phyloP scores from a whole-genome alignment of 1,139 yeast species.

The Suhomyces taliae region DNA sequence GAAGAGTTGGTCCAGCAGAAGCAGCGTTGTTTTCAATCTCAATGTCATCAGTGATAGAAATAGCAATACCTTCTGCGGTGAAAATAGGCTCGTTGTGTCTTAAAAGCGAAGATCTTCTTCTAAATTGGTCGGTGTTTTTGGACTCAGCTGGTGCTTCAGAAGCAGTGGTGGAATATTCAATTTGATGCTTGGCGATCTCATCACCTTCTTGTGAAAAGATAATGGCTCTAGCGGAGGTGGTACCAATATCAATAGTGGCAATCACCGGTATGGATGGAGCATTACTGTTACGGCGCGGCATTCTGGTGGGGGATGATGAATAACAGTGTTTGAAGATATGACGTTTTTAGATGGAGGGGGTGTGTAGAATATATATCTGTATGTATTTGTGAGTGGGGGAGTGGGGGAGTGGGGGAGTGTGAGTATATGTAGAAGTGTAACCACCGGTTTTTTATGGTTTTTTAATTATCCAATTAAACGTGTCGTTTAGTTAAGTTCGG shows the following conservation, averaged over 20 bases:
- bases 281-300: slow-evolving; percentile 45
- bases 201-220: slow-evolving; percentile 71
- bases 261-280: slow-evolving; percentile 50
- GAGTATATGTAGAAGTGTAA: too few species aligned
- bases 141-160: slow-evolving; percentile 50
- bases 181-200: slow-evolving; percentile 85
- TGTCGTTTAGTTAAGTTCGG: too few species aligned
- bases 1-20: slow-evolving; percentile 64
- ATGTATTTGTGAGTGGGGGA: neutral
- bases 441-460: neutral
- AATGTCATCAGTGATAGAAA: slow-evolving; percentile 55
- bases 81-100: slow-evolving; percentile 59
- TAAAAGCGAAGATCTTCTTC: slow-evolving; percentile 50
- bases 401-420: slow-evolving; percentile 1
- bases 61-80: slow-evolving; percentile 74
- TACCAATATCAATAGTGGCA: slow-evolving; percentile 86
- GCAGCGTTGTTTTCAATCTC: slow-evolving; percentile 61
- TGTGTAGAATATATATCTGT: neutral
- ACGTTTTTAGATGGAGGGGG: neutral
- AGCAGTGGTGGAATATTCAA: slow-evolving; percentile 81
- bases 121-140: slow-evolving; percentile 48
- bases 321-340: too few species aligned
- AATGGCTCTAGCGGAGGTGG: slow-evolving; percentile 92
- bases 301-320: slow-evolving; percentile 9
- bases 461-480: too few species aligned